Conservation (phyloP, 1,284 basidiomycete species). For the Sanghuangporus baumii region DNA sequence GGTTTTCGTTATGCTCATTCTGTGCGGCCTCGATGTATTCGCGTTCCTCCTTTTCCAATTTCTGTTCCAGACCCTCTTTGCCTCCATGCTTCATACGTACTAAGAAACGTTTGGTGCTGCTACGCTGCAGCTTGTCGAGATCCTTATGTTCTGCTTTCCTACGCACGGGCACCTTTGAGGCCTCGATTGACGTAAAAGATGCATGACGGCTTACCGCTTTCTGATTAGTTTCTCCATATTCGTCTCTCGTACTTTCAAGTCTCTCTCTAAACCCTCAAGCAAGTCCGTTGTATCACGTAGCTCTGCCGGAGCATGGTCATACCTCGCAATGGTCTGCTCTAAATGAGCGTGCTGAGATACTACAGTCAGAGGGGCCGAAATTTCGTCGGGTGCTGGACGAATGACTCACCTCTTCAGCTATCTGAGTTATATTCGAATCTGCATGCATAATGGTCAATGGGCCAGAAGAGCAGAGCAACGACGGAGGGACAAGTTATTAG, state of each 20-base stretch:
- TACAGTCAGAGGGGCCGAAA: not conserved
- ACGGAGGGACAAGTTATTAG: not conserved
- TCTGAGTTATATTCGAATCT: not conserved
- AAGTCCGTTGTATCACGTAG: conserved; percentile 1
- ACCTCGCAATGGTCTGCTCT: conserved; percentile 3
- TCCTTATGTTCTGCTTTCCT: conserved; percentile 18
- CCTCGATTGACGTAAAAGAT: not conserved
- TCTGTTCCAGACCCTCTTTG: conserved; percentile 13
- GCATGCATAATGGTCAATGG: not conserved
- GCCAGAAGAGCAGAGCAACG: not conserved
- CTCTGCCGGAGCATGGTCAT: conserved; percentile 15
- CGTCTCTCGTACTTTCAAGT: conserved; percentile 1
- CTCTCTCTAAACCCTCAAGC: conserved; percentile 7
- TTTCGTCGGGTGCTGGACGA: not conserved
- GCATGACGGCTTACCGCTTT: conserved; percentile 3
- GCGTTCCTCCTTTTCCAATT: conserved; percentile 16
- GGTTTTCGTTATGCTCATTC: conserved; percentile 13
- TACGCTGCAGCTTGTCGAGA: conserved; percentile 15
- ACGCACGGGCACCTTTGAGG: not conserved
- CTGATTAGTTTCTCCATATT: conserved; percentile 8
- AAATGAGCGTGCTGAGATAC: not conserved
- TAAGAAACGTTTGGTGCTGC: conserved; percentile 13
- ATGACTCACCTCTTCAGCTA: not conserved
- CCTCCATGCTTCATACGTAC: conserved; percentile 10
- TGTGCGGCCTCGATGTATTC: conserved; percentile 18